phyloP scores from a whole-genome alignment of 352 stramenopile genomes.

The Globisporangium cystogenes region DNA sequence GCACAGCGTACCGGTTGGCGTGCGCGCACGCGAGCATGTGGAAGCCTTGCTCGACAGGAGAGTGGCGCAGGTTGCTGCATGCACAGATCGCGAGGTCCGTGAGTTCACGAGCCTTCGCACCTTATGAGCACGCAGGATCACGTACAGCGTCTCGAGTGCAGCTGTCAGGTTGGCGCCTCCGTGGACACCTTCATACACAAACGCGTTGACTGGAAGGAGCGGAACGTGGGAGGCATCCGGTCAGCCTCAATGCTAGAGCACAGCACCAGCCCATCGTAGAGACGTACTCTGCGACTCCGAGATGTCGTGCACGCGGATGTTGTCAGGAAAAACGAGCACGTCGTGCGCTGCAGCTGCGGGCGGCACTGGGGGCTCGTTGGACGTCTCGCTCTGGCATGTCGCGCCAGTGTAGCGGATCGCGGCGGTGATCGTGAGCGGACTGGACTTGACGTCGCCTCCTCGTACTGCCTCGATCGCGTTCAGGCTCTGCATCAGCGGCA shows the following conservation, averaged over 20 bases:
- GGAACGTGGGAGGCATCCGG: not conserved
- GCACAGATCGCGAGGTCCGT: not conserved
- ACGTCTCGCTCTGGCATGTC: not conserved
- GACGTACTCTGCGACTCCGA: slow-evolving; percentile 33
- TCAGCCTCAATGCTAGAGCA: not conserved
- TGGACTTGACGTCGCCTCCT: slow-evolving; percentile 26
- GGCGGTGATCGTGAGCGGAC: slow-evolving; percentile 41
- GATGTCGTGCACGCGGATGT: slow-evolving; percentile 51
- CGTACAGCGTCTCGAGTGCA: slow-evolving; percentile 29
- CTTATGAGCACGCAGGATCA: not conserved
- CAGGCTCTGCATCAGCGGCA: slow-evolving; percentile 14
- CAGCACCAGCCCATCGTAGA: not conserved
- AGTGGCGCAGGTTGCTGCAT: slow-evolving; percentile 33
- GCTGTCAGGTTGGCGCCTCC: slow-evolving; percentile 22
- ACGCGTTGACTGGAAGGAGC: slow-evolving; percentile 19
- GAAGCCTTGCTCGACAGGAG: slow-evolving; percentile 26
- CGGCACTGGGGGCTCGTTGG: not conserved
- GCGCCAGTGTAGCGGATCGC: slow-evolving; percentile 35
- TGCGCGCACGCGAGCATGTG: slow-evolving; percentile 75
- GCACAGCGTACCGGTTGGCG: slow-evolving; percentile 24
- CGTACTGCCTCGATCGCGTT: slow-evolving; percentile 21
- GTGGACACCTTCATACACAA: slow-evolving; percentile 30
- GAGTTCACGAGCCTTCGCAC: not conserved
- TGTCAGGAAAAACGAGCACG: slow-evolving; percentile 66
- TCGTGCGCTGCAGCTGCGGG: slow-evolving; percentile 26